Percentiles rank a stretch among this genome's conserved stretches.
Evolutionary conservation across 176 grass and related monocot genomes (phyloP).

Genomic region (Saccharum spontaneum): DNA sequence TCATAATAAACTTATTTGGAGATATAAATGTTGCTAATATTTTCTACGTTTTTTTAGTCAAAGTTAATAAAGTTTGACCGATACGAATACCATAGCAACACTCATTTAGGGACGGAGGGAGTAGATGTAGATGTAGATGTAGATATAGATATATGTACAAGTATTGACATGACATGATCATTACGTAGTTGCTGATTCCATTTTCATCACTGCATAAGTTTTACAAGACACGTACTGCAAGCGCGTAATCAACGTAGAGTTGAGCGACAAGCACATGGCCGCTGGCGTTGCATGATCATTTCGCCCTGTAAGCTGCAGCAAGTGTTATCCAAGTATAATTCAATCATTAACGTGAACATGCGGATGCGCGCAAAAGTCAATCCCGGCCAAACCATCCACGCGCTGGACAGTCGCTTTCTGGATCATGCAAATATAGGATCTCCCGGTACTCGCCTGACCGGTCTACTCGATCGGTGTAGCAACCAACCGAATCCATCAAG

Average conservation of each 20-base stretch:
- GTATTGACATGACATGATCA: not conserved
- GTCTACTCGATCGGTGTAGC: not conserved
- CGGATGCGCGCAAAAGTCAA: conserved; percentile 37
- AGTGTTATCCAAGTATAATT: not conserved
- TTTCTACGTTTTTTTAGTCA: too few relatives aligned
- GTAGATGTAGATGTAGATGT: too few relatives aligned
- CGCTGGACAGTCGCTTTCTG: conserved; percentile 7
- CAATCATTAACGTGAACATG: conserved; percentile 43
- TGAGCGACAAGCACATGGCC: conserved; percentile 29
- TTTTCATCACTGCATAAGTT: not conserved
- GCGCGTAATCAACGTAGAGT: not conserved
- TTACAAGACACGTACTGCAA: not conserved
- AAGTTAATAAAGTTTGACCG: too few relatives aligned
- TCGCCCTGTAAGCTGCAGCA: not conserved
- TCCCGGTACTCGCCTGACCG: not conserved
- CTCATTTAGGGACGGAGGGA: too few relatives aligned
- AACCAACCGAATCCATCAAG: not conserved
- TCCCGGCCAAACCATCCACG: conserved; percentile 21
- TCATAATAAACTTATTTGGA: too few relatives aligned
- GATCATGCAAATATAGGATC: not conserved
- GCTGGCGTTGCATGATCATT: not conserved
- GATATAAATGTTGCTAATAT: too few relatives aligned
- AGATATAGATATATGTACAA: too few relatives aligned
- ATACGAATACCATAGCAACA: too few relatives aligned
- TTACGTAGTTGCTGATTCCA: not conserved